Base-by-base conservation (phyloP, 108 stramenopile species). In the Pseudonitzschia pungens region DNA sequence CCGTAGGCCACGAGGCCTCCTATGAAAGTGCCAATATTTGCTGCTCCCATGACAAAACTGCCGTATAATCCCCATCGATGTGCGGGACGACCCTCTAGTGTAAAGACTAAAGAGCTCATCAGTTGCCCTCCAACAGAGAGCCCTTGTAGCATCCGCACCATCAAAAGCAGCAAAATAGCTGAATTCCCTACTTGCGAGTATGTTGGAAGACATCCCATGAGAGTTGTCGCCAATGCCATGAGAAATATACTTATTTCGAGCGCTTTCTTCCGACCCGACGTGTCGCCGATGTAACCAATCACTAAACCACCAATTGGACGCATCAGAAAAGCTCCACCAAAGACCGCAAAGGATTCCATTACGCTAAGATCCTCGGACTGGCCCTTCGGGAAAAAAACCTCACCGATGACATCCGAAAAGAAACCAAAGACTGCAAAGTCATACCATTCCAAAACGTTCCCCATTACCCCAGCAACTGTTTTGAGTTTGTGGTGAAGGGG, bases 181-280 rank as follows among this genome's bases (percentile, higher is more conserved):
- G 45, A 55, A 33, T 51, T 69, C 12, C 94, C 94, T 2, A 88
- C 76, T 48, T 76, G 78, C n/a, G 81, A 74, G 54, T 90, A 92
- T 2, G 90, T 77, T 40, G 94, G 94, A n/a, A 95, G 76, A 43
- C 86, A 88, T 20, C 94, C 94, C 89, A 94, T 87, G 9, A 69
- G 16, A 55, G 86, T 86, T 0, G 94, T 92, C 0, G 89, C 83
- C 50, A 85, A 71, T 12, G 89, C 91, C 94, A 95, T 95, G 40
- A 91, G 76, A 69, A 86, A 87, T 6, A 95, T 73, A 22, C 77
- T 79, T 0, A 83, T 44, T 45, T 85, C 85, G 26, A 95, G 71
- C 1, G 91, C 94, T 28, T 58, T 62, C 54, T 89, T 89, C 10
- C 91, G 54, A 1, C 94, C 91, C 58, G 90, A 81, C 21, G 66